phyloP scores from a whole-genome alignment of 2,329 filamentous ascomycete species.

The Exophiala xenobiotica region DNA sequence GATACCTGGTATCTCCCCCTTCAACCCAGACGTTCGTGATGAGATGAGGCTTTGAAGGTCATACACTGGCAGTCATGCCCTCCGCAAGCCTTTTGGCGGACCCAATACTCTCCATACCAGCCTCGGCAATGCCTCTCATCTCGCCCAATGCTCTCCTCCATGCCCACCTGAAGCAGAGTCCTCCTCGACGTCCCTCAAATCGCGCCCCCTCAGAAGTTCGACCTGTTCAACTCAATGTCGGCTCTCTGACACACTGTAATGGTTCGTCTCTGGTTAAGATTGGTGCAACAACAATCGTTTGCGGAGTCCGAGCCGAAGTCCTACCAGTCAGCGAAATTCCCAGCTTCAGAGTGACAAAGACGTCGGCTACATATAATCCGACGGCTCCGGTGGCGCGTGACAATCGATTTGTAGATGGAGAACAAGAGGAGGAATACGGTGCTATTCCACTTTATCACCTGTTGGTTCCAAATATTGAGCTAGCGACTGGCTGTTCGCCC shows the following conservation, averaged over 20 bases:
- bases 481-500: slow-evolving; percentile 86
- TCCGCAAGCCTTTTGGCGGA: slow-evolving; percentile 1
- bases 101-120: slow-evolving; percentile 17
- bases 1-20: too few species aligned
- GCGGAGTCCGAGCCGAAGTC: slow-evolving; percentile 84
- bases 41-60: background rate
- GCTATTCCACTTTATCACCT: slow-evolving; percentile 55
- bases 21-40: background rate
- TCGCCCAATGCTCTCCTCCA: slow-evolving; percentile 80
- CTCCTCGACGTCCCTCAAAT: slow-evolving; percentile 75
- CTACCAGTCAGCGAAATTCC: slow-evolving; percentile 73
- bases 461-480: slow-evolving; percentile 88
- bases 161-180: slow-evolving; percentile 70
- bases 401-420: slow-evolving; percentile 41
- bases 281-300: slow-evolving; percentile 84
- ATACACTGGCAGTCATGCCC: slow-evolving; percentile 16
- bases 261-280: slow-evolving; percentile 85
- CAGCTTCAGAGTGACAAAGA: slow-evolving; percentile 54
- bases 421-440: slow-evolving; percentile 42
- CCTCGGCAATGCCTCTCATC: slow-evolving; percentile 29
- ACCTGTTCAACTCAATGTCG: slow-evolving; percentile 72
- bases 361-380: slow-evolving; percentile 7
- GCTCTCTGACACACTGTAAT: slow-evolving; percentile 82
- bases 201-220: slow-evolving; percentile 70
- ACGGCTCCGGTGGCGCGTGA: slow-evolving; percentile 1